Base-by-base conservation (phyloP, 2,329 filamentous ascomycete species). In the Cercospora citrullina region DNA sequence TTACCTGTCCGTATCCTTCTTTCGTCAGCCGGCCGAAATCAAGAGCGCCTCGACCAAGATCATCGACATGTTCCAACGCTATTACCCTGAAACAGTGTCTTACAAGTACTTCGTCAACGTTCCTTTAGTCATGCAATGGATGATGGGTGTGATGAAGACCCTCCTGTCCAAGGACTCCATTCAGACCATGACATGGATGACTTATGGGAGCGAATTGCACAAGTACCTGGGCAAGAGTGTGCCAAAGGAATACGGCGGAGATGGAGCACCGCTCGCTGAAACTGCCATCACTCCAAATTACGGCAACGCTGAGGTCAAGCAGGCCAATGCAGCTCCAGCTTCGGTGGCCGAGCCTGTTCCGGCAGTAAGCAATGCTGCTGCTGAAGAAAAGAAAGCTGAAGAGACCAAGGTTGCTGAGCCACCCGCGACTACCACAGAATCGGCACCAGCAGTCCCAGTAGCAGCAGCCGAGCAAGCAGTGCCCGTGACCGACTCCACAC, bases 81-180 rank as follows among this genome's bases (percentile, higher is more conserved):
- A 91, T 72, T 97, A 97, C 81, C 94, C 94, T 0, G 94, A 97
- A 83, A 88, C 96, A 9, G 86, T 97, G 60, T 88, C 88, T 74
- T 88, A 94, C 82, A 97, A 97, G 84, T 97, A 94, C 85, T 97
- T 97, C 78, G 91, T 97, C 81, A 97, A 97, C 76, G 92, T 97
- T 5, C 94, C 94, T 0, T 81, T 89, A 65, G 85, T 97, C 75
- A 97, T 97, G 94, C 91, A 92, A 66, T 97, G 94, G 83, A 76
- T 85, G 74, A 85, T 83, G 76, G 77, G 77, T 6, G 81, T 80
- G 2, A 81, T 83, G 73, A 84, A 83, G 74, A 71, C 82, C 30
- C 73, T 85, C 33, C 77, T 85, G 62, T 77, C 79, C 21, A 82
- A 81, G 72, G 83, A 84, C 74, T 84, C 81, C n/a, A 77, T 80